Evolutionary conservation across 2,329 filamentous ascomycete species (phyloP), one percentile per base, ranked within the genome.

Genomic region (Penicillium hordei): DNA sequence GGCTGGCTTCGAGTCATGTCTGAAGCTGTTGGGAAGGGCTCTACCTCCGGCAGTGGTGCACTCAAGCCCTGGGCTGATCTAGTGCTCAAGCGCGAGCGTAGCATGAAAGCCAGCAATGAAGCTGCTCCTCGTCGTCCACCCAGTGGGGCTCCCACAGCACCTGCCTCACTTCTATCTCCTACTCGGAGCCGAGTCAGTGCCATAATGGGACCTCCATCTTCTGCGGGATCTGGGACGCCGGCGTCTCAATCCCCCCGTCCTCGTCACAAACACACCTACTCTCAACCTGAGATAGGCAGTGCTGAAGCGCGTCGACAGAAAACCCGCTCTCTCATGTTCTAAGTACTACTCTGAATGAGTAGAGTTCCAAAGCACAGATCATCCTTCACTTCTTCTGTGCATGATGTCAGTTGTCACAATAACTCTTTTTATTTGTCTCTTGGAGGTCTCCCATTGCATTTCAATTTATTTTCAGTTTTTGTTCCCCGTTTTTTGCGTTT

Each of bases 1-100:
- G 89, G 87, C 54, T 99, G 94, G 94, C 94, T 99, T 89, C 87
- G 87, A 72, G 89, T 91, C 15, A 85, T 99, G 23, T 83, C 83
- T 3, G 92, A 97, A 55, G 81, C 81, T 13, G 81, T 88, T 2
- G 85, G 85, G 61, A 86, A 85, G 64, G 80, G 83, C 40, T 72
- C 73, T 36, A 68, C 74, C 13, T 68, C 74, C 8, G 71, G 75
- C 13, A 74, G 73, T 33, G 77, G 77, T 38, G 71, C 77, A 45
- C 71, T 76, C 55, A 85, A 83, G 67, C 78, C 79, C n/a, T 88
- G 85, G 85, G 85, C 84, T 0, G 83, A 86, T 52, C 75, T 86
- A 63, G 83, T 87, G 5, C 78, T 87, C 40, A 77, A 75, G 59
- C 74, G 75, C n/a, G 77, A 80, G 61, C 72, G 72, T 48, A 76